phyloP scores from a whole-genome alignment of 2,329 filamentous ascomycete genomes.

The Aspergillus hiratsukae region DNA sequence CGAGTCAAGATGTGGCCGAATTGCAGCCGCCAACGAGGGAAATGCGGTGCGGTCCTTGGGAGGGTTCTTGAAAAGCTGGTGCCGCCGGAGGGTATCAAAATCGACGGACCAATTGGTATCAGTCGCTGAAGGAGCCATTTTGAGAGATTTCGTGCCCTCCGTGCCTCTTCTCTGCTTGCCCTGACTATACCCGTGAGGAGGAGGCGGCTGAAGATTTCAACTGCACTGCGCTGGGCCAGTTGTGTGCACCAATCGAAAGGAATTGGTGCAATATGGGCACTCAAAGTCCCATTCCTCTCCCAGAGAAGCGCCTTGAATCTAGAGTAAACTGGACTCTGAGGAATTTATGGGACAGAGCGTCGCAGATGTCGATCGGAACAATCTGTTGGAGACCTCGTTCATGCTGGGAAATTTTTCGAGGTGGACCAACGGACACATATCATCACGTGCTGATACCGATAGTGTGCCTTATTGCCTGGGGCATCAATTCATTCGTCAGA shows the following conservation, averaged over 20 bases:
- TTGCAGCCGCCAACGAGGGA: constrained; percentile 76
- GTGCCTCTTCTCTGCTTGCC: not conserved
- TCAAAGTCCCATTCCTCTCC: constrained; percentile 5
- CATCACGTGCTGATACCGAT: constrained; percentile 38
- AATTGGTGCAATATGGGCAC: constrained; percentile 1
- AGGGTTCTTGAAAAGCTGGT: constrained; percentile 83
- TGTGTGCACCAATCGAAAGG: constrained; percentile 1
- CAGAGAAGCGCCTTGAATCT: not conserved
- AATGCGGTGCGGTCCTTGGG: constrained; percentile 85
- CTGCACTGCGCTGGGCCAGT: constrained; percentile 5
- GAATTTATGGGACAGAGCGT: constrained; percentile 15
- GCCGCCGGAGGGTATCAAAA: constrained; percentile 79
- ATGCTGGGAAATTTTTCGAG: constrained; percentile 40
- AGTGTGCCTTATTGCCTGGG: constrained; percentile 15
- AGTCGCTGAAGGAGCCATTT: constrained; percentile 56
- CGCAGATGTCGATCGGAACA: constrained; percentile 18
- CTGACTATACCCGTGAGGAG: constrained; percentile 9
- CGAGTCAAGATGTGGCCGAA: constrained; percentile 88
- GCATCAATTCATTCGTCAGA: constrained; percentile 5
- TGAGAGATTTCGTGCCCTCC: not conserved
- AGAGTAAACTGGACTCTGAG: not conserved
- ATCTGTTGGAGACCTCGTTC: constrained; percentile 19
- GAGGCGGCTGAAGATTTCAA: constrained; percentile 14
- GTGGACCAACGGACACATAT: constrained; percentile 32
- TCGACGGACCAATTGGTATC: constrained; percentile 75